phyloP scores from a whole-genome alignment of 2,329 filamentous ascomycete species.

The Akanthomyces muscarius region DNA sequence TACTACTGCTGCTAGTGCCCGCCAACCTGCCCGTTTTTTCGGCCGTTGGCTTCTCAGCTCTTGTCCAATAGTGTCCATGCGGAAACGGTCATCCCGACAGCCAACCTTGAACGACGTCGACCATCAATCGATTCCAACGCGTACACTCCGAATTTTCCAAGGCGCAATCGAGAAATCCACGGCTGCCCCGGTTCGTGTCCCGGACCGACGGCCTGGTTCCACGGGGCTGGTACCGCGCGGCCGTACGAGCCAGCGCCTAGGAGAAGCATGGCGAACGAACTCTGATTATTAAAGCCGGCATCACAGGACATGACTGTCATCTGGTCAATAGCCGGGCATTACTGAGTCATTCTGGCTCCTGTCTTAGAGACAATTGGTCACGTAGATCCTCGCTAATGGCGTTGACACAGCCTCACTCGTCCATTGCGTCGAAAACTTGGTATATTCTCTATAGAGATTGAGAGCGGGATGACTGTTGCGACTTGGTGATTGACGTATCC shows the following conservation, averaged over 20 bases:
- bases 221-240: neutral
- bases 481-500: neutral
- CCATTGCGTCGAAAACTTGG: neutral
- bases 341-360: neutral
- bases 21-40: neutral
- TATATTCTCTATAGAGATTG: too few relatives aligned
- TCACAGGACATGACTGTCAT: neutral
- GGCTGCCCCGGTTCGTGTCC: neutral
- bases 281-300: neutral
- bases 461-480: neutral
- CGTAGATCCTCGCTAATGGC: too few relatives aligned
- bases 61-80: neutral
- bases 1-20: constrained; percentile 4
- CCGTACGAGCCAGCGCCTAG: neutral
- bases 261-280: neutral
- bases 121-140: neutral
- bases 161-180: neutral
- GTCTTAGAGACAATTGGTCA: neutral
- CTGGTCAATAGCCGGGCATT: neutral
- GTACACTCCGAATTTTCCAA: neutral
- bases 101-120: neutral
- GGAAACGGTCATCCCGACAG: neutral
- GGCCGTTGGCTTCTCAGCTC: neutral
- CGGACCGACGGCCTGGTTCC: neutral
- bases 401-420: too few relatives aligned